These are phyloP conservation scores for Pleoardoris graminearum DNA, from an alignment of 2,329 filamentous ascomycete genomes.

Conservation along the genomic window DNA sequence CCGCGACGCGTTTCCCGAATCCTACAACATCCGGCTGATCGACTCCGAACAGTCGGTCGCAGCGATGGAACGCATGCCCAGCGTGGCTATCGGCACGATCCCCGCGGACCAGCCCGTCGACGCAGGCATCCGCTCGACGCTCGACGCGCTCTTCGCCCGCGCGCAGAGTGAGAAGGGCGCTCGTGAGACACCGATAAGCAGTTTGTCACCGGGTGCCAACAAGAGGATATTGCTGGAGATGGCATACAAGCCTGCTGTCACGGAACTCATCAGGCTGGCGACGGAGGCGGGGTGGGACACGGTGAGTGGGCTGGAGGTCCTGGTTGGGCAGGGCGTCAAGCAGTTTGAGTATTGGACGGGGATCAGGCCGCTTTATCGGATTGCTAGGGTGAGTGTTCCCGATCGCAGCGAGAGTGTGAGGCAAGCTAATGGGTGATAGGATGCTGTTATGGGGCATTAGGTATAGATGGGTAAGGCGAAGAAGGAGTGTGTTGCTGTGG, in stretches of 20 bases:
- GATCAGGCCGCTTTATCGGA: constrained; percentile 71
- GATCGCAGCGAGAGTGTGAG: neutral
- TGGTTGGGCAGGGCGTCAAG: constrained; percentile 82
- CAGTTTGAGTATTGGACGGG: constrained; percentile 89
- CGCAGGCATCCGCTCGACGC: constrained; percentile 64
- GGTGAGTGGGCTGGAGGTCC: constrained; percentile 83
- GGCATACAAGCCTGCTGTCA: constrained; percentile 90
- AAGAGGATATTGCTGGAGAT: constrained; percentile 77
- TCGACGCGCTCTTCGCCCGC: constrained; percentile 58
- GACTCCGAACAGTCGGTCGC: constrained; percentile 56
- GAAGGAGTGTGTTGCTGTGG: too few species aligned
- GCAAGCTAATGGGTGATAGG: constrained; percentile 18
- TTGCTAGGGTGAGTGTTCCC: constrained; percentile 61
- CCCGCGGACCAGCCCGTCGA: constrained; percentile 88
- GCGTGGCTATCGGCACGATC: constrained; percentile 85
- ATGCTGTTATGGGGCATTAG: constrained; percentile 29
- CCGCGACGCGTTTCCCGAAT: constrained; percentile 70
- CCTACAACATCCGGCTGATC: constrained; percentile 67
- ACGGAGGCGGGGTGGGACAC: constrained; percentile 77
- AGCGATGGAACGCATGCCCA: constrained; percentile 55
- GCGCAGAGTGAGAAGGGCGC: constrained; percentile 23
- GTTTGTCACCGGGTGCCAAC: constrained; percentile 26
- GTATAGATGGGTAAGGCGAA: too few species aligned
- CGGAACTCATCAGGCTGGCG: constrained; percentile 82
- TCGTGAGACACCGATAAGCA: constrained; percentile 23